These are phyloP conservation scores for Colletotrichum phormii DNA, from an alignment of 2,329 filamentous ascomycete genomes.

Conservation along the genomic window DNA sequence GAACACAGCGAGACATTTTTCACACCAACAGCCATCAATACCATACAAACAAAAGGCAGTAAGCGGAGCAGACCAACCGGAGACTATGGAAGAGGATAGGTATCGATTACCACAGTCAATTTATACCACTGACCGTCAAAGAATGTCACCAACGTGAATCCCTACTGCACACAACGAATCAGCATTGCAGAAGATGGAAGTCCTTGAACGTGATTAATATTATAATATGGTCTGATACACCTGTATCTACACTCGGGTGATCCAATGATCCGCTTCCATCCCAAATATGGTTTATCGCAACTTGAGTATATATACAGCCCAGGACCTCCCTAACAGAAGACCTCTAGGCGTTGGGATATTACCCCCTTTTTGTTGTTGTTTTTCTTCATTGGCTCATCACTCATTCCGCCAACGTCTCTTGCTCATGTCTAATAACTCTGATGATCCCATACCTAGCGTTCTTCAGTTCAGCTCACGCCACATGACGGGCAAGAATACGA, in stretches of 20 bases:
- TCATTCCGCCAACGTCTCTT: conserved; percentile 22
- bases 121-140: too few species aligned
- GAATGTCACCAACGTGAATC: too few species aligned
- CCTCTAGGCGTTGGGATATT: neutral
- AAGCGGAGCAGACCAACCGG: too few species aligned
- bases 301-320: conserved; percentile 25
- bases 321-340: conserved; percentile 13
- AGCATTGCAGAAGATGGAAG: neutral
- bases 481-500: conserved; percentile 87
- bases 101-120: too few species aligned
- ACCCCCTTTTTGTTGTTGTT: neutral
- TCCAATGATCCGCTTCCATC: conserved; percentile 31
- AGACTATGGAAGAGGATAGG: too few species aligned
- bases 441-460: neutral
- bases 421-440: conserved; percentile 24
- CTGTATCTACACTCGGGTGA: conserved; percentile 16
- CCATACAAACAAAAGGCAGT: too few species aligned
- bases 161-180: too few species aligned
- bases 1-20: too few species aligned
- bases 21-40: too few species aligned
- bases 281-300: conserved; percentile 16
- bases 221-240: conserved; percentile 16
- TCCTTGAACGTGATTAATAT: conserved; percentile 21
- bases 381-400: conserved; percentile 18
- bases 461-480: conserved; percentile 68